Evolutionary conservation across 495 filamentous ascomycete genomes (phyloP), one percentile per base, ranked within the genome.

Genomic region (Acidiella bohemica): DNA sequence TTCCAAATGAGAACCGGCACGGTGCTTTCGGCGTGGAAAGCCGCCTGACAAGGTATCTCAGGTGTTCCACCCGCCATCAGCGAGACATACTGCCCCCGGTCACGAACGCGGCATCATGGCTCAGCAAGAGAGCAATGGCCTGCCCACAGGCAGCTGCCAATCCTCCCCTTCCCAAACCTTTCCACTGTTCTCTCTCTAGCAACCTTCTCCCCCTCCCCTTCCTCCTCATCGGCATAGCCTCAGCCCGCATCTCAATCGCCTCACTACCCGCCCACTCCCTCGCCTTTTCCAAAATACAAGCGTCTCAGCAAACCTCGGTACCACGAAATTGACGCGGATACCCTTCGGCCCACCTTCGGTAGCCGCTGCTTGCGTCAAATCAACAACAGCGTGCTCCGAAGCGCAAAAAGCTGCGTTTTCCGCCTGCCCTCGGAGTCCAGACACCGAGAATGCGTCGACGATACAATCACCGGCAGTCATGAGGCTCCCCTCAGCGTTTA

Each of bases 381-480:
- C 76, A 29, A 76, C 56, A 27, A 81, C 65, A 10, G 67, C 69
- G 6, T 65, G 65, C 49, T 76, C 75, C 0, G 59, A 63, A 3
- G 71, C 63, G 35, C 62, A 61, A 55, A 80, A 79, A 19, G 70
- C 65, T 5, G 60, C 63, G 53, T 62, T 57, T 18, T 62, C 59
- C 8, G 63, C 33, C 47, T 55, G 57, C 42, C 75, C 75, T 37
- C 55, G 55, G 11, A 76, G 19, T 0, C 74, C 75, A 16, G 68
- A 64, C 23, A 71, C 63, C 40, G 67, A 71, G 10, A 65, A 57
- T 14, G 70, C 70, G 56, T 72, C 75, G n/a, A 80, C 75, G 50
- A 80, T 75, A 24, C 28, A 39, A 3, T 47, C 50, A 8, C 40
- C 46, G 2, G 12, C 13, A 9, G 25, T 9, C 45, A 53, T 45